These are phyloP conservation scores for Hypseocharis bilobata DNA, from an alignment of 441 rosid genomes.

Conservation along the genomic window DNA sequence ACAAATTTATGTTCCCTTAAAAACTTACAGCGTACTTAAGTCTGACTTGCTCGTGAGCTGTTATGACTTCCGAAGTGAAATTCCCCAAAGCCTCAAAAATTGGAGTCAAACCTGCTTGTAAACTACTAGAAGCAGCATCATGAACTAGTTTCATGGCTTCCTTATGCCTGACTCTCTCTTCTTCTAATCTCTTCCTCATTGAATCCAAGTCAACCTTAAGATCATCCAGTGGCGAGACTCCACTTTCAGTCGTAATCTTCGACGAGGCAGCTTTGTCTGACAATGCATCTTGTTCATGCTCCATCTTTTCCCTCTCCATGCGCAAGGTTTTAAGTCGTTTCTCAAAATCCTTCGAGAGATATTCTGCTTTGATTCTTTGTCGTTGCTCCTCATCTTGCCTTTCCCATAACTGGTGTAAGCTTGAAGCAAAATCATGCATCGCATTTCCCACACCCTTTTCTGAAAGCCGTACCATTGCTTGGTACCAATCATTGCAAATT, in stretches of 20 bases:
- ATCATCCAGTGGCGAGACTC: constrained; percentile 71
- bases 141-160: constrained; percentile 61
- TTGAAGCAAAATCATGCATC: constrained; percentile 56
- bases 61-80: constrained; percentile 67
- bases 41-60: constrained; percentile 72
- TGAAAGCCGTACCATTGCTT: constrained; percentile 55
- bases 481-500: constrained; percentile 75
- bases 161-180: constrained; percentile 56
- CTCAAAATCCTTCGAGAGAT: constrained; percentile 58
- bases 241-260: constrained; percentile 45
- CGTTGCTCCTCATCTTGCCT: constrained; percentile 63
- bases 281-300: constrained; percentile 36
- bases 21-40: constrained; percentile 30
- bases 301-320: constrained; percentile 37
- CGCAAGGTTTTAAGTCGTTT: constrained; percentile 37
- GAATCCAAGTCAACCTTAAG: constrained; percentile 83
- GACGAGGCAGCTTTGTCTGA: constrained; percentile 45
- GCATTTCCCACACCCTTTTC: constrained; percentile 49
- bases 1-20: constrained; percentile 13
- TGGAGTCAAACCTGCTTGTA: constrained; percentile 70
- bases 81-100: constrained; percentile 73
- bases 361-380: constrained; percentile 54
- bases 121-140: constrained; percentile 67
- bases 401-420: constrained; percentile 65
- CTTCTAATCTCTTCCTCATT: constrained; percentile 59